These are phyloP conservation scores for Ochetophila trinervis DNA, from an alignment of 306 rosid species.

Conservation along the genomic window DNA sequence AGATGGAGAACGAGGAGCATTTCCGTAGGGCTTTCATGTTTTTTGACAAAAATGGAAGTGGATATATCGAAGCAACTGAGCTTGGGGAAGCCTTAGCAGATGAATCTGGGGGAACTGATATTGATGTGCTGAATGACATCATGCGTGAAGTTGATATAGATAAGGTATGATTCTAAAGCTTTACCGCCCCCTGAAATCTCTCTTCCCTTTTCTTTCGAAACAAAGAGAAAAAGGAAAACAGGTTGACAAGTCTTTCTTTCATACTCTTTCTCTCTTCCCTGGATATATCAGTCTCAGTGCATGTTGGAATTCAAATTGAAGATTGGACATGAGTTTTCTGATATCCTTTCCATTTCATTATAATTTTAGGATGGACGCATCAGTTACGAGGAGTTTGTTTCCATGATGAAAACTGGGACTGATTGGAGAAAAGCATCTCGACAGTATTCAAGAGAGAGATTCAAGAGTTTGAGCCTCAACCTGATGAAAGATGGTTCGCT, in stretches of 20 bases:
- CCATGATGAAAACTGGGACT: slow-evolving; percentile 99
- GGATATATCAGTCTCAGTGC: too few relatives aligned
- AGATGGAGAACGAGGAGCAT: slow-evolving; percentile 95
- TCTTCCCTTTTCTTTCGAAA: too few relatives aligned
- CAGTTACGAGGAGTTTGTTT: slow-evolving; percentile 90
- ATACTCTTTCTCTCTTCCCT: background rate
- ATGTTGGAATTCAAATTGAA: background rate
- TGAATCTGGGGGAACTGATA: slow-evolving; percentile 73
- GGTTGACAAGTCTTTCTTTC: background rate
- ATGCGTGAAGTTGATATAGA: slow-evolving; percentile 97
- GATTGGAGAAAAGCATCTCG: slow-evolving; percentile 99
- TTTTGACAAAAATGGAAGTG: slow-evolving; percentile 88
- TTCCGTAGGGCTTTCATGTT: slow-evolving; percentile 78
- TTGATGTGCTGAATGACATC: slow-evolving; percentile 74
- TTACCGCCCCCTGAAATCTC: background rate
- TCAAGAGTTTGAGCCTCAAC: slow-evolving; percentile 94
- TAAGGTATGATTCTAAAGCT: slow-evolving; percentile 61
- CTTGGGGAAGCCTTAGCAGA: slow-evolving; percentile 69
- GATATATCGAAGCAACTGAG: slow-evolving; percentile 79
- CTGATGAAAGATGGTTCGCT: slow-evolving; percentile 97
- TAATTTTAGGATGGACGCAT: slow-evolving; percentile 72
- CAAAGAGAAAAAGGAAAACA: too few relatives aligned
- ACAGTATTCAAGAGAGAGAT: slow-evolving; percentile 96
- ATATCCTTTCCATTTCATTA: slow-evolving; percentile 3
- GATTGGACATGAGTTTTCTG: background rate